Evolutionary conservation across 1,284 basidiomycete genomes (phyloP), one percentile per base, ranked within the genome.

Genomic region (Stygiomarasmius scandens): DNA sequence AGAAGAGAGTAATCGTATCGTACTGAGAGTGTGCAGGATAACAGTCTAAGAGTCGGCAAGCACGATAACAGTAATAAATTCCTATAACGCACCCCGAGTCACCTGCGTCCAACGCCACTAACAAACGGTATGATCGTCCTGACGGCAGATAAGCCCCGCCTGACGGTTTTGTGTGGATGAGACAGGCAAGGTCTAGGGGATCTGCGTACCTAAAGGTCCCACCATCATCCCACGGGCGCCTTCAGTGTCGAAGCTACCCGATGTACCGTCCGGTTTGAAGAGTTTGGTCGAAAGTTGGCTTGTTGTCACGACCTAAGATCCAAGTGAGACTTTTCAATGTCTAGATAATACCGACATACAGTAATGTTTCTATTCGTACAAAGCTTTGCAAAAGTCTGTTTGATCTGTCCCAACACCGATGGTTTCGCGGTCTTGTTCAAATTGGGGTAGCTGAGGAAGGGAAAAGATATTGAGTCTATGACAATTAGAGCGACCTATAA

Each of bases 201-300:
- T 41, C 41, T 20, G 51, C 55, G 2, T 16, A 59, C 61, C 58
- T 25, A 62, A 46, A 20, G 54, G 52, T 9, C 58, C 55, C 8
- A 58, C 53, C 53, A 62, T 49, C 11, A 63, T 58, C 55, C 64
- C 60, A 14, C 51, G 56, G 27, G 54, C 61, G 50, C 64, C 64
- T 24, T 32, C 50, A 19, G 54, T 52, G 25, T 60, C 56, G 36
- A 60, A 62, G 41, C 72, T 87, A 52, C 84, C 86, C 25, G 78
- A 63, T 20, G 82, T 74, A 47, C 88, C 89, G 64, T 89, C 84
- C 5, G 75, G 70, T 54, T 82, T 80, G 49, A 89, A 69, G 61
- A 89, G 71, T 65, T 87, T 90, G 0, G 85, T 89, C 9, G 85
- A 78, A 58, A 90, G 75, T 67, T 91, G 89, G 36, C 84, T 85